Evolutionary conservation across 225 moss, liverwort and hornwort species (phyloP).

Genomic region (Asterella californica): DNA sequence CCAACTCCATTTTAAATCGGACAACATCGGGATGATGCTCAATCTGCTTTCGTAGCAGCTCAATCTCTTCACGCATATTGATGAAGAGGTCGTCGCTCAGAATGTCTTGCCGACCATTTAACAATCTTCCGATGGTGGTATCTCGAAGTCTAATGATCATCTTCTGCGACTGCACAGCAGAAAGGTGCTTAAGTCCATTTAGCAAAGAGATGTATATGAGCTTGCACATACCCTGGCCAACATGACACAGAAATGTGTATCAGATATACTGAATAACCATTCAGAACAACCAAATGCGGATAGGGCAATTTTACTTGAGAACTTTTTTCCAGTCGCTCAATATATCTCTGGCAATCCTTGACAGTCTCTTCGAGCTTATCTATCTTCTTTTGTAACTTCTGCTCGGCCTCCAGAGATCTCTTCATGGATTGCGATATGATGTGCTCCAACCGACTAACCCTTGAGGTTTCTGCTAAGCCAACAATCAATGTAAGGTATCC

Average conservation of each 20-base stretch:
- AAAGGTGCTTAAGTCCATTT: neutral
- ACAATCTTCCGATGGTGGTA: slow-evolving; percentile 43
- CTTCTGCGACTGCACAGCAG: slow-evolving; percentile 42
- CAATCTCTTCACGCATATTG: slow-evolving; percentile 46
- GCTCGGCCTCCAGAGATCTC: slow-evolving; percentile 47
- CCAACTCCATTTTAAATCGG: slow-evolving; percentile 57
- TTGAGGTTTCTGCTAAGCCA: slow-evolving; percentile 33
- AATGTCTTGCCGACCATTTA: slow-evolving; percentile 38
- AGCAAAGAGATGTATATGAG: no score
- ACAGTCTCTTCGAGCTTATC: slow-evolving; percentile 35
- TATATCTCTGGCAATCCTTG: slow-evolving; percentile 42
- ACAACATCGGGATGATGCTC: slow-evolving; percentile 55
- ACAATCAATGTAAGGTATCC: neutral
- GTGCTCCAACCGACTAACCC: slow-evolving; percentile 49
- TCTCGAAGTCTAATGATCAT: slow-evolving; percentile 56
- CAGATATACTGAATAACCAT: no score
- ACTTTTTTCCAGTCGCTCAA: slow-evolving; percentile 47
- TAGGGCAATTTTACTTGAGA: slow-evolving; percentile 30
- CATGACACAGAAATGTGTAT: neutral
- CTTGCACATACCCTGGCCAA: neutral
- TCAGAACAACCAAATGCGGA: neutral
- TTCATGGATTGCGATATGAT: slow-evolving; percentile 55
- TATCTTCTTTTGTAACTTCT: slow-evolving; percentile 39
- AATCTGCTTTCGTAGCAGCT: slow-evolving; percentile 44
- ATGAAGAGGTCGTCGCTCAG: slow-evolving; percentile 34